Base-by-base conservation (phyloP, 148 eudicot genomes). In the Mesembryanthemum crystallinum region DNA sequence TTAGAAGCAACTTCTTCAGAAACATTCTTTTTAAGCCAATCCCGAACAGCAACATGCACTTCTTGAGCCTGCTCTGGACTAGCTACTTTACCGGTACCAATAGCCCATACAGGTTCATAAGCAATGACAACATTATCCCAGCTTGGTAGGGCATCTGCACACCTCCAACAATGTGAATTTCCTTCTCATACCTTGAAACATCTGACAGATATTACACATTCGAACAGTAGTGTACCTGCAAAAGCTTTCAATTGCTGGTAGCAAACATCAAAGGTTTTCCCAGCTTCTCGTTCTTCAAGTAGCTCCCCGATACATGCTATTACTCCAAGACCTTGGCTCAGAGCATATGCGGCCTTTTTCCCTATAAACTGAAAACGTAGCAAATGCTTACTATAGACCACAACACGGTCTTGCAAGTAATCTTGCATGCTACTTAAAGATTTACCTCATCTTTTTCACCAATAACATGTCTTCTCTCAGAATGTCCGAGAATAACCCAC, bases 51-150 rank as follows among this genome's bases (percentile, higher is more conserved):
- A 60, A 81, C 83, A 67, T 92, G 97, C 74, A 92, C 98, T 83
- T 96, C 98, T 85, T 92, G 99, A 79, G 99, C 99, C 82, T 96
- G 98, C 79, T 88, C 82, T 8, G 99, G 99, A 59, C 93, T 21
- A 33, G 98, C 98, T 73, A 96, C 98, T 85, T 96, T 96, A 77
- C 98, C 99, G 62, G 98, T 96, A 80, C 99, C 99, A 83, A 96
- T 96, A 73, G 99, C 98, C 98, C 98, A 94, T 45, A 92, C 98
- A 64, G 98, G 97, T 78, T 95, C 98, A 80, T 95, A 95, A 33
- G 98, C 98, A 81, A 92, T 70, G 47, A 95, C 98, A 74, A 96
- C 86, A 71, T 91, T 82, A 70, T 92, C 96, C 97, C 96, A 95
- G 80, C 96, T 90, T 68, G 98, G 89, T 73, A 96, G 72, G 62